Base-by-base conservation (phyloP, 495 filamentous ascomycete species). In the Lasiosphaeris hirsuta region DNA sequence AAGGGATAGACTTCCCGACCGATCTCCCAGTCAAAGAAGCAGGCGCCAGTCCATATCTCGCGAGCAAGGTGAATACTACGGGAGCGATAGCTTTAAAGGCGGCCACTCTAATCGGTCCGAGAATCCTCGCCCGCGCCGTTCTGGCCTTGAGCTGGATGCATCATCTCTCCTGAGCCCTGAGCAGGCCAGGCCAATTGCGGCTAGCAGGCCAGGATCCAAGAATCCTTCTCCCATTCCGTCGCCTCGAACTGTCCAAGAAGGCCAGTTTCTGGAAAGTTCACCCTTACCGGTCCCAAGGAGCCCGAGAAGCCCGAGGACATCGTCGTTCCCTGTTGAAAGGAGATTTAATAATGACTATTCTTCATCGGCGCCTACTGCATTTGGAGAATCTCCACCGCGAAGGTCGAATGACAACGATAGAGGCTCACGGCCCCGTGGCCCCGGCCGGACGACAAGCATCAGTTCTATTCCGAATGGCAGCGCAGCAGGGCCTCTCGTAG, bases 311-410 rank as follows among this genome's bases (percentile, higher is more conserved):
- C 54, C 74, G 8, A 64, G 71, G 30, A 74, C 69, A 35, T 43
- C 72, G 14, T 70, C 73, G 5, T 74, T 75, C 14, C 71, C 73
- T 15, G 63, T 59, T 7, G 64, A 62, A 41, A 57, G 64, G 18
- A 68, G 69, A 45, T 50, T 34, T n/a, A 57, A 67, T 8, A 65
- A 69, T 17, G 67, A 72, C 19, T 57, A 63, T 33, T 54, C 63
- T 10, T 65, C 67, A 3, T 60, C 71, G 34, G 10, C 19, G 11
- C 59, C 67, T 17, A 58, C 73, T 41, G 63, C 66, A 6, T 37
- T 58, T 7, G 65, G 69, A 19, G 62, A 64, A 11, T 59, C 60
- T 23, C 63, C 63, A 15, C 54, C 65, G 1, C 50, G 59, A 38
- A 57, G 58, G n/a, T 19, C 13, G 17, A 60, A 40, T 23, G 47